These are phyloP conservation scores for Epichloe gansuensis DNA, from an alignment of 2,329 filamentous ascomycete species.

Conservation along the genomic window DNA sequence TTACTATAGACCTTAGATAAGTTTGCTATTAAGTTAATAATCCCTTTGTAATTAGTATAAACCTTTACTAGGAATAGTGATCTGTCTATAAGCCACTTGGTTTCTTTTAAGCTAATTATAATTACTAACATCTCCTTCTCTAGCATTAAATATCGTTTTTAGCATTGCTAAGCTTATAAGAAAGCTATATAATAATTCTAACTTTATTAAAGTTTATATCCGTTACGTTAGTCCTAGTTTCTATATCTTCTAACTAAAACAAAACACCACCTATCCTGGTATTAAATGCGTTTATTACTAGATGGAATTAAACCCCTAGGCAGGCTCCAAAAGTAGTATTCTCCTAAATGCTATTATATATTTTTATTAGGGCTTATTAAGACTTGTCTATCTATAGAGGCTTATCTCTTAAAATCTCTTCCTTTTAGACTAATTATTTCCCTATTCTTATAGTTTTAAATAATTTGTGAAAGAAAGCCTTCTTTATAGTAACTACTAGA, in stretches of 20 bases:
- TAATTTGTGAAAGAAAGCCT: not conserved
- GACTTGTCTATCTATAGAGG: not conserved
- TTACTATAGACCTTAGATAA: not conserved
- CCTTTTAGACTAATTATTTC: not conserved
- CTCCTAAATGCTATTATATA: not conserved
- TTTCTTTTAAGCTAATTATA: not conserved
- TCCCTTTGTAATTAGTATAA: not conserved
- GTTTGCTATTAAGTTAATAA: not conserved
- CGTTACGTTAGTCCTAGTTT: not conserved
- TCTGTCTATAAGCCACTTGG: not conserved
- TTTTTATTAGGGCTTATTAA: not conserved
- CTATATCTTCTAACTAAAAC: not conserved
- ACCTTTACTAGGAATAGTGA: not conserved
- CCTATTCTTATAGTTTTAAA: not conserved
- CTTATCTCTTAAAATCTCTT: not conserved
- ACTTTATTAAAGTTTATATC: not conserved
- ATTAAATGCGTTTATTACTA: not conserved
- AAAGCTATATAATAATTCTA: not conserved
- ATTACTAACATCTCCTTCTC: not conserved
- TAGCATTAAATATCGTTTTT: not conserved
- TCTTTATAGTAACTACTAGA: not conserved
- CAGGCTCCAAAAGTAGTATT: not conserved
- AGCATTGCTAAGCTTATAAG: not conserved
- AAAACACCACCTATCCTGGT: not conserved
- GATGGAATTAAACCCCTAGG: not conserved